Percentiles rank a stretch among this genome's conserved stretches.
Conservation (phyloP, 2,329 filamentous ascomycete genomes). For the Beauveria asiatica region DNA sequence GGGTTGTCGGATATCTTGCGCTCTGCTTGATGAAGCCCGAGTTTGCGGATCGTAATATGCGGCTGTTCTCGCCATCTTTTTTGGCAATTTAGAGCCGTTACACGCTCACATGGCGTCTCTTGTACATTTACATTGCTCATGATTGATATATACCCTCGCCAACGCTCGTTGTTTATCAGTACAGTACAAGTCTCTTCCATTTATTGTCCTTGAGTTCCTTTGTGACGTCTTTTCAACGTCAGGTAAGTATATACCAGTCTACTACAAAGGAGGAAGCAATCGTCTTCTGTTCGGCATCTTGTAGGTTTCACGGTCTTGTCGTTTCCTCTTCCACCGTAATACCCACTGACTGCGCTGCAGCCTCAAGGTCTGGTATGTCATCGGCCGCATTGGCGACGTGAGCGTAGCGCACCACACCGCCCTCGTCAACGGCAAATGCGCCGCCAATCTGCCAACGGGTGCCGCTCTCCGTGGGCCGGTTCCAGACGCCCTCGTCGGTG, state of each 20-base stretch:
- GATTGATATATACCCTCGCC: background rate
- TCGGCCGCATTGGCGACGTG: slow-evolving; percentile 24
- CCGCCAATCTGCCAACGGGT: slow-evolving; percentile 61
- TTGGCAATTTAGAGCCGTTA: background rate
- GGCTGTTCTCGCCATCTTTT: slow-evolving; percentile 6
- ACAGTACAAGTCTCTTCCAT: background rate
- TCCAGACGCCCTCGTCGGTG: slow-evolving; percentile 57
- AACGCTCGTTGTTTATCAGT: background rate
- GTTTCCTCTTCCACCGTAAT: slow-evolving; percentile 5
- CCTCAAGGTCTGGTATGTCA: slow-evolving; percentile 23
- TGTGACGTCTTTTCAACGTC: no score
- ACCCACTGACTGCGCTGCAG: slow-evolving; percentile 21
- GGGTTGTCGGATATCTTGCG: slow-evolving; percentile 64
- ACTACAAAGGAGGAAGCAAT: no score
- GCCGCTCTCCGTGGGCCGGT: slow-evolving; percentile 55
- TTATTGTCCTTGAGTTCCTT: background rate
- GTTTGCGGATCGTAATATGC: slow-evolving; percentile 12
- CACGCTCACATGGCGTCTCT: background rate
- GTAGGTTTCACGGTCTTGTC: background rate
- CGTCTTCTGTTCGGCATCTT: background rate
- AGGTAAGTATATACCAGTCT: no score
- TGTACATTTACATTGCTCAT: background rate
- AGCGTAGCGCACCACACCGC: slow-evolving; percentile 23
- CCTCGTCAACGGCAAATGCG: slow-evolving; percentile 43
- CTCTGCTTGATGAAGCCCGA: slow-evolving; percentile 45